Percentiles rank a stretch among this genome's conserved stretches.
Evolutionary conservation across 108 stramenopile species (phyloP).

Genomic region (Mayamaea pseudoterrestris): DNA sequence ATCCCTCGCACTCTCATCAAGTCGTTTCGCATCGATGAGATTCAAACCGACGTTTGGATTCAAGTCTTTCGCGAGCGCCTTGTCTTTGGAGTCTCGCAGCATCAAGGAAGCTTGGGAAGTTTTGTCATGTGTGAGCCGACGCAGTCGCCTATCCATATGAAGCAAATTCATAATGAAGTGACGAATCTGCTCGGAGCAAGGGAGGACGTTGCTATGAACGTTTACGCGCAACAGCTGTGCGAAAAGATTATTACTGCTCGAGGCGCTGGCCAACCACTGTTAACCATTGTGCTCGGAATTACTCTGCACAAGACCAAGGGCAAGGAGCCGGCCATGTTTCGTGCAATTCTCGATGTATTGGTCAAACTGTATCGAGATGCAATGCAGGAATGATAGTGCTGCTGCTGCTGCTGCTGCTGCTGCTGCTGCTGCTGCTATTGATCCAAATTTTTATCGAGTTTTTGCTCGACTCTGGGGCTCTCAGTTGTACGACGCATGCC

Average conservation of each 20-base stretch:
- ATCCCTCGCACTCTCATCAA: too few relatives aligned
- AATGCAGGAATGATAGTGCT: too few relatives aligned
- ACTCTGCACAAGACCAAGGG: conserved; percentile 10
- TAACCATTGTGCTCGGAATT: conserved; percentile 26
- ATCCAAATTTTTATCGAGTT: too few relatives aligned
- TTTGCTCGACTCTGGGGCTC: too few relatives aligned
- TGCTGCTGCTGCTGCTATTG: too few relatives aligned
- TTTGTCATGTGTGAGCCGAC: conserved; percentile 26
- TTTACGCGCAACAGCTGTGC: conserved; percentile 28
- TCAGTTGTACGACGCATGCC: too few relatives aligned
- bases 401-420: too few relatives aligned
- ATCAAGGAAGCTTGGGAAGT: conserved; percentile 19
- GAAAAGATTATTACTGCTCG: conserved; percentile 1
- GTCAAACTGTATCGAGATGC: conserved; percentile 14
- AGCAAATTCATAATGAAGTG: conserved; percentile 17
- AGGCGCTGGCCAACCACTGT: conserved; percentile 2
- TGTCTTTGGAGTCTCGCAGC: conserved; percentile 29
- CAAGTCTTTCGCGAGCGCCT: conserved; percentile 38
- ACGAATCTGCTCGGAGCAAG: conserved; percentile 28
- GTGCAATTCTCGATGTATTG: conserved; percentile 11
- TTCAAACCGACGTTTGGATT: conserved; percentile 26
- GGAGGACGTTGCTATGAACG: conserved; percentile 22
- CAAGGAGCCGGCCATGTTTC: conserved; percentile 15
- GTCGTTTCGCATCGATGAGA: too few relatives aligned
- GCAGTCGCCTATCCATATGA: conserved; percentile 17